Evolutionary conservation across 768 basidiomycete genomes (phyloP).

Genomic region (Pisolithus albus): DNA sequence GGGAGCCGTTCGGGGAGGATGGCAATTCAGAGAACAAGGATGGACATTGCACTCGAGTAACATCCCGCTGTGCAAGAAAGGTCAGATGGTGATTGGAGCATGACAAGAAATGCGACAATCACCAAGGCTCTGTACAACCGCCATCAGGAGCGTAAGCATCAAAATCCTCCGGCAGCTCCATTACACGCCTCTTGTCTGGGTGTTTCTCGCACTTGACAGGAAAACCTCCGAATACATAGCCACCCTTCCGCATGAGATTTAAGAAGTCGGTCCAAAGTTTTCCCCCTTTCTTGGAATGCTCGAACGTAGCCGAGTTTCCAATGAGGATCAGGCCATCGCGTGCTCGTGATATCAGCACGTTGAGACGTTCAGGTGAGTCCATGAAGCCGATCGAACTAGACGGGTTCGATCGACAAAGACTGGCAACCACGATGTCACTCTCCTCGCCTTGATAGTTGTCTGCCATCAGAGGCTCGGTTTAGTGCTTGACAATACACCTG

Average conservation of each 20-base stretch:
- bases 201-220: constrained; percentile 56
- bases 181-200: constrained; percentile 30
- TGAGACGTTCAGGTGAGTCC: constrained; percentile 61
- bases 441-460: constrained; percentile 79
- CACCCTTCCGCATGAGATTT: constrained; percentile 32
- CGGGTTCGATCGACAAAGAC: constrained; percentile 54
- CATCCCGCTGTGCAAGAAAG: constrained; percentile 32
- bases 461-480: constrained; percentile 13
- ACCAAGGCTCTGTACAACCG: constrained; percentile 59
- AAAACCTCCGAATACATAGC: constrained; percentile 52
- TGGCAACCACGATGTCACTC: constrained; percentile 58
- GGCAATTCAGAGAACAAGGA: constrained; percentile 53
- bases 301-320: constrained; percentile 57
- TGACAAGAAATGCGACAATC: constrained; percentile 9
- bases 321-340: constrained; percentile 60
- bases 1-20: constrained; percentile 47
- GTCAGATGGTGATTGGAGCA: background rate
- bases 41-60: constrained; percentile 48
- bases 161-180: constrained; percentile 43
- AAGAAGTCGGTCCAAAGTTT: constrained; percentile 49
- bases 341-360: constrained; percentile 64
- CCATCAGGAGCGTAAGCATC: constrained; percentile 50
- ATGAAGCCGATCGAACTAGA: constrained; percentile 62
- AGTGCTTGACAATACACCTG: background rate
- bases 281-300: constrained; percentile 41